Conservation (phyloP, 768 basidiomycete genomes). For the Holtermannia corniformis region DNA sequence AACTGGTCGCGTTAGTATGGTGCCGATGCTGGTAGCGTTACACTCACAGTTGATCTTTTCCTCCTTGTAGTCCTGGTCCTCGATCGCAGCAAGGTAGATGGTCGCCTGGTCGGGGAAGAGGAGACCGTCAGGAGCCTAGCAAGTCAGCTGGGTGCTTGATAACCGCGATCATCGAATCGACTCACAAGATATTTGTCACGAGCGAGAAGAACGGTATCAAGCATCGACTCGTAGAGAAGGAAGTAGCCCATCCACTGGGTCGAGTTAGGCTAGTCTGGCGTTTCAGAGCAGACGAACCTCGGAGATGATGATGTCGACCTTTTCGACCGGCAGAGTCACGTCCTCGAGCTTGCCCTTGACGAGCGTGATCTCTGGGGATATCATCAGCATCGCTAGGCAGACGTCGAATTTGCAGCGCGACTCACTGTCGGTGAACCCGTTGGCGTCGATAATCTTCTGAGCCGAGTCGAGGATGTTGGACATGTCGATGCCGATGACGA, state of each 20-base stretch:
- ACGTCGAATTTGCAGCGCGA: conserved; percentile 8
- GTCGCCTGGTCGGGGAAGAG: conserved; percentile 95
- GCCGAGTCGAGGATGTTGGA: conserved; percentile 99
- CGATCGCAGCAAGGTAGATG: conserved; percentile 89
- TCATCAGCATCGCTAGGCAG: neutral
- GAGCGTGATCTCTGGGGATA: conserved; percentile 67
- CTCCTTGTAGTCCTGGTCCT: conserved; percentile 99
- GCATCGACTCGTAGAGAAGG: conserved; percentile 97
- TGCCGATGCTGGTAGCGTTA: neutral
- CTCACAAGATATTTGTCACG: conserved; percentile 85
- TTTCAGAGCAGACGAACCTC: conserved; percentile 46
- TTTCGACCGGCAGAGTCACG: conserved; percentile 68
- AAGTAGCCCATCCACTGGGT: conserved; percentile 97
- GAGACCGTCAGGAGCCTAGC: conserved; percentile 58
- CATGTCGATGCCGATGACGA: conserved; percentile 98
- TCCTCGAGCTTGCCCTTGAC: conserved; percentile 99
- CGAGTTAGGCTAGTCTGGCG: neutral
- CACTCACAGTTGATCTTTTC: conserved; percentile 97
- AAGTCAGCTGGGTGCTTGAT: neutral
- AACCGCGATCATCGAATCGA: neutral
- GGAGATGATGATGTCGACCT: conserved; percentile 98
- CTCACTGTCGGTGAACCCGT: conserved; percentile 91
- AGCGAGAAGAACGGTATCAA: conserved; percentile 93
- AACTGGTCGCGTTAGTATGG: conserved; percentile 48
- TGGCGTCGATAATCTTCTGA: conserved; percentile 88